phyloP scores from a whole-genome alignment of 31 red algal species.

The Asparagopsis taxiformis region DNA sequence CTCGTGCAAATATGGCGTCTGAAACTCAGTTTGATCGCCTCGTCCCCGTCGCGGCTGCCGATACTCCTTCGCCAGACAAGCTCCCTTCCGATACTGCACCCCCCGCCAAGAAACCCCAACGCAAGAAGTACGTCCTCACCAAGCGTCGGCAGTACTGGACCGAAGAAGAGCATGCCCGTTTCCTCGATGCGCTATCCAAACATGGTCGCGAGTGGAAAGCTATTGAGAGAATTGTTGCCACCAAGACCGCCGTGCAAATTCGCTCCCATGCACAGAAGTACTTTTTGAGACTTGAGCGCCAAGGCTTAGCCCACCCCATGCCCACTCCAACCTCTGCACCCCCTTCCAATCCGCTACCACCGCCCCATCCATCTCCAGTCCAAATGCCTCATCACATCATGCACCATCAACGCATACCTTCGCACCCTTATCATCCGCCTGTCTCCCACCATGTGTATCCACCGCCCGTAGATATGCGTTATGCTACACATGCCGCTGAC shows the following conservation, averaged over 20 bases:
- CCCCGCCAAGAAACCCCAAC: conserved; percentile 22
- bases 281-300: conserved; percentile 64
- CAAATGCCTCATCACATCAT: too few relatives aligned
- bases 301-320: conserved; percentile 19
- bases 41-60: too few relatives aligned
- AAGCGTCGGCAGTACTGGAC: conserved; percentile 90
- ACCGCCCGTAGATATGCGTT: too few relatives aligned
- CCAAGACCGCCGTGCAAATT: conserved; percentile 84
- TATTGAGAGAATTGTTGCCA: conserved; percentile 68
- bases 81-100: too few relatives aligned
- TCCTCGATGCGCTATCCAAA: conserved; percentile 67
- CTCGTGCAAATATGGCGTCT: too few relatives aligned
- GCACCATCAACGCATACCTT: too few relatives aligned
- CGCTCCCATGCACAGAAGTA: conserved; percentile 88
- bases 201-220: conserved; percentile 82
- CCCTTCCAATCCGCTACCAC: not conserved
- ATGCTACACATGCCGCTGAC: too few relatives aligned
- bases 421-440: too few relatives aligned
- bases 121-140: conserved; percentile 92
- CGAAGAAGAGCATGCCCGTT: conserved; percentile 85
- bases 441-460: too few relatives aligned
- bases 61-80: too few relatives aligned
- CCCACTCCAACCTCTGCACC: conserved; percentile 13
- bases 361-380: not conserved
- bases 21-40: too few relatives aligned